A percentile compares a stretch with the other conserved stretches of the same genome.
phyloP scores from a whole-genome alignment of 164 flowering plant genomes.

The Piper betle region DNA sequence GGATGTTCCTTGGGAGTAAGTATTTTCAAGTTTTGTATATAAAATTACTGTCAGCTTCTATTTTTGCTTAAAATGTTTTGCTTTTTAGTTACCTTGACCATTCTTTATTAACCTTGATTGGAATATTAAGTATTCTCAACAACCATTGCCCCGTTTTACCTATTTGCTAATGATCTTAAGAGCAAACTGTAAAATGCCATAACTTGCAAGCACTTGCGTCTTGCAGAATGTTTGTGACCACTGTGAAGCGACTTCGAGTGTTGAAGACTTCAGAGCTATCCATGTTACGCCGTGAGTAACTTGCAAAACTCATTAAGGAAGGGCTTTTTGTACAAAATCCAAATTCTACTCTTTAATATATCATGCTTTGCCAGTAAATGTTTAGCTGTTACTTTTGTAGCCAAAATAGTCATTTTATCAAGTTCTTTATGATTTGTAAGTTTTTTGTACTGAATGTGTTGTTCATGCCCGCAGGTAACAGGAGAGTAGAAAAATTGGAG shows the following conservation, averaged over 20 bases:
- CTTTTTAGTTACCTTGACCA: not conserved
- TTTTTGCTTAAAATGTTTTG: not conserved
- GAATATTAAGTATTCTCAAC: too few species aligned
- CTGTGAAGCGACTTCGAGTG: slow-evolving; percentile 49
- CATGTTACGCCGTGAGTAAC: slow-evolving; percentile 20
- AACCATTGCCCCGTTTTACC: too few species aligned
- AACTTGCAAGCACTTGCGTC: not conserved
- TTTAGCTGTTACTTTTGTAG: too few species aligned
- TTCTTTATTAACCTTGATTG: not conserved
- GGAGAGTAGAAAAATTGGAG: not conserved
- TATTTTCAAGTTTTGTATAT: not conserved
- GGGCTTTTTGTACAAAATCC: too few species aligned
- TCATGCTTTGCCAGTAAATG: not conserved
- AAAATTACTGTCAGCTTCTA: not conserved
- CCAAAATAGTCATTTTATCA: not conserved
- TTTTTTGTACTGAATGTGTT: too few species aligned
- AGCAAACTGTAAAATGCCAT: not conserved
- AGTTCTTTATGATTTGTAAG: not conserved
- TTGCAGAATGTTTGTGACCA: slow-evolving; percentile 49
- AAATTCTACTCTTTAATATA: not conserved
- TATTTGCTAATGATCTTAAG: not conserved
- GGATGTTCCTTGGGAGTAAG: slow-evolving; percentile 18
- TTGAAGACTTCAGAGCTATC: slow-evolving; percentile 36
- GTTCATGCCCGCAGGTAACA: not conserved
- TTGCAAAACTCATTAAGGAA: not conserved